phyloP scores from a whole-genome alignment of 768 basidiomycete genomes.

The Podaxis sp. region DNA sequence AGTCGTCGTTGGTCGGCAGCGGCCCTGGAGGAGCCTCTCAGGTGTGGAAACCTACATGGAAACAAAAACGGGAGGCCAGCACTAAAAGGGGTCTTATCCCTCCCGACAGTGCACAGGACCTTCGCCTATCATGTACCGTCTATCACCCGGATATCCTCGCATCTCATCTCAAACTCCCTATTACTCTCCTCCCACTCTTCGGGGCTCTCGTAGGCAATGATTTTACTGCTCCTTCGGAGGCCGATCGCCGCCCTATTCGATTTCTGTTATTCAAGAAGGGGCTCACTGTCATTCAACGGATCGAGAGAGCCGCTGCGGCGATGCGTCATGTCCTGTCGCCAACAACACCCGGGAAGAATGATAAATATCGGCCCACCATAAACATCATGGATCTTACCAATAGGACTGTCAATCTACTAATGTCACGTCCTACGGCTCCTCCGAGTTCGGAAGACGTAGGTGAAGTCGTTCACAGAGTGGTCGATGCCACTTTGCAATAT shows the following conservation, averaged over 20 bases:
- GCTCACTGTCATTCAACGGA: slow-evolving; percentile 58
- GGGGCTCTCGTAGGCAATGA: slow-evolving; percentile 85
- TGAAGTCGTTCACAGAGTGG: slow-evolving; percentile 64
- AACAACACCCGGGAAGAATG: slow-evolving; percentile 43
- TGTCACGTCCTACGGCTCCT: slow-evolving; percentile 44
- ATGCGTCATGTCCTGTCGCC: slow-evolving; percentile 56
- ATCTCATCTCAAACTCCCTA: slow-evolving; percentile 61
- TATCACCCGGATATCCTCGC: slow-evolving; percentile 67
- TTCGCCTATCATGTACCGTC: slow-evolving; percentile 52
- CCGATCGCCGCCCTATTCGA: slow-evolving; percentile 49
- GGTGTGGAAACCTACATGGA: slow-evolving; percentile 51
- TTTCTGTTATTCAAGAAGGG: slow-evolving; percentile 66
- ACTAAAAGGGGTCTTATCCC: slow-evolving; percentile 42
- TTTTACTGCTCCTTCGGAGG: slow-evolving; percentile 54
- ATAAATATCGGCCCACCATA: slow-evolving; percentile 49
- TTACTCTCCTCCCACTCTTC: slow-evolving; percentile 71
- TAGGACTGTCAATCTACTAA: slow-evolving; percentile 54
- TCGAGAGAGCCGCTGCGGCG: slow-evolving; percentile 57
- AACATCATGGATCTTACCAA: slow-evolving; percentile 80
- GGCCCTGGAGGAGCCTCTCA: slow-evolving; percentile 47
- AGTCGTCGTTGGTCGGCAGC: slow-evolving; percentile 30
- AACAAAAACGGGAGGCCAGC: slow-evolving; percentile 35
- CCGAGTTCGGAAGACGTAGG: slow-evolving; percentile 65
- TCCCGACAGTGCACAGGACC: slow-evolving; percentile 40
- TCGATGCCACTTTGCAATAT: slow-evolving; percentile 74